Evolutionary conservation across 352 stramenopile genomes (phyloP), one percentile per base, ranked within the genome.

Genomic region (Salisapilia sapeloensis): DNA sequence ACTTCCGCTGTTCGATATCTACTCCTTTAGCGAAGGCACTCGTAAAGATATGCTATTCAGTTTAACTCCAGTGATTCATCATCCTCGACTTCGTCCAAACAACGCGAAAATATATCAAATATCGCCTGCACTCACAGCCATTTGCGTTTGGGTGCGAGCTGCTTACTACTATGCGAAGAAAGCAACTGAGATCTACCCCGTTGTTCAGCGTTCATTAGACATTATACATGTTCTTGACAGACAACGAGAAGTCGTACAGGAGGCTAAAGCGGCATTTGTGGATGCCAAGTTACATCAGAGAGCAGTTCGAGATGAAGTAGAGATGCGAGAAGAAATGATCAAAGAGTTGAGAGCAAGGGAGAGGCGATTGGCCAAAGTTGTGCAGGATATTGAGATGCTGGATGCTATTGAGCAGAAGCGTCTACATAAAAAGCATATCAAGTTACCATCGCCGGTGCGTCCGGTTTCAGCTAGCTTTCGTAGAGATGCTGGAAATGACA

Each of bases 1-100:
- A 5, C 40, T 87, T 21, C 69, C 72, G 27, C 63, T 84, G 6
- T 87, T 87, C 38, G 63, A 85, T 35, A 61, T 58, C 1, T 87
- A 87, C 39, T 84, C 72, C 36, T 84, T 87, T 27, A 59, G 53
- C 1, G 69, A 83, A 13, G 69, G 72, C 3, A 40, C 56, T n/a
- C 65, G 72, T 4, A 49, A 59, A 4, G 46, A 53, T 24, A 64
- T 79, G 48, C 40, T 87, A 8, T 46, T 72, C 11, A 62, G 43
- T 4, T 44, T 87, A 21, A 82, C 69, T 14, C 56, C 55, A 14
- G 61, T 83, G 10, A 71, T 84, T 13, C 65, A 87, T 43, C 67
- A 87, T 26, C 72, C 72, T 13, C 53, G 61, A 2, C 48, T 87
- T 8, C 60, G 72, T 6, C 51, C 65, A 6, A 53, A 56, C 31